Percentiles rank a stretch among this genome's conserved stretches.
These are phyloP conservation scores for Ceratocystis lukuohia DNA, from an alignment of 2,329 filamentous ascomycete species.

Conservation along the genomic window DNA sequence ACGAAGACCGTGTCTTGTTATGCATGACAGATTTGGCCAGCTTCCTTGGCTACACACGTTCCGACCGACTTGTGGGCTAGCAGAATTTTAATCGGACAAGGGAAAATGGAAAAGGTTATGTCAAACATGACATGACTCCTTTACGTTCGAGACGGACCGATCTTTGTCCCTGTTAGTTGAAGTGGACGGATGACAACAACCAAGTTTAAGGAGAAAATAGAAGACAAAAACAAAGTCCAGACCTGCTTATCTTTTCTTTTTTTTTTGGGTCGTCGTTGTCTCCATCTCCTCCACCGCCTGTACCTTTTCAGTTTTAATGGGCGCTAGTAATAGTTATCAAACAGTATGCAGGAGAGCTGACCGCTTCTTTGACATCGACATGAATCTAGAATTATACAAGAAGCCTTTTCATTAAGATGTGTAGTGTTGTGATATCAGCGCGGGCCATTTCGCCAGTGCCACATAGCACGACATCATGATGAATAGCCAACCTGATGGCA, in stretches of 20 bases:
- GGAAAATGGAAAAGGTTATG: not conserved
- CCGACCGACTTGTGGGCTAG: not conserved
- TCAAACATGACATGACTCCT: conserved; percentile 1
- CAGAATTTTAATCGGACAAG: not conserved
- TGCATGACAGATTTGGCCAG: not conserved
- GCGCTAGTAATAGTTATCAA: not conserved
- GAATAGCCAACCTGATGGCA: not conserved
- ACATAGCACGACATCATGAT: not conserved
- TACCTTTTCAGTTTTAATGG: not conserved
- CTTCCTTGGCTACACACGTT: not conserved
- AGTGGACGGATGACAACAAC: not conserved
- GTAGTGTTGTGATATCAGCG: not conserved
- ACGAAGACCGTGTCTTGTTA: not conserved
- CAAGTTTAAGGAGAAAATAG: not conserved
- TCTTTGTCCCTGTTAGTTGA: not conserved
- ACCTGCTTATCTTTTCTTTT: not conserved
- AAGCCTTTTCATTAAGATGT: not conserved
- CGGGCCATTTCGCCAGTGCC: not conserved
- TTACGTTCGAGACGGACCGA: not conserved
- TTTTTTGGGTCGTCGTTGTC: not conserved
- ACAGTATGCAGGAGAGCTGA: not conserved
- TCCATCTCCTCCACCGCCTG: not conserved
- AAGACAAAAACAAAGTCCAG: not conserved
- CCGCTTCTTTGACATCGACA: not conserved
- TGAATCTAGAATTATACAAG: not conserved